phyloP scores from a whole-genome alignment of 2,329 filamentous ascomycete species.

The Claviceps citrina region DNA sequence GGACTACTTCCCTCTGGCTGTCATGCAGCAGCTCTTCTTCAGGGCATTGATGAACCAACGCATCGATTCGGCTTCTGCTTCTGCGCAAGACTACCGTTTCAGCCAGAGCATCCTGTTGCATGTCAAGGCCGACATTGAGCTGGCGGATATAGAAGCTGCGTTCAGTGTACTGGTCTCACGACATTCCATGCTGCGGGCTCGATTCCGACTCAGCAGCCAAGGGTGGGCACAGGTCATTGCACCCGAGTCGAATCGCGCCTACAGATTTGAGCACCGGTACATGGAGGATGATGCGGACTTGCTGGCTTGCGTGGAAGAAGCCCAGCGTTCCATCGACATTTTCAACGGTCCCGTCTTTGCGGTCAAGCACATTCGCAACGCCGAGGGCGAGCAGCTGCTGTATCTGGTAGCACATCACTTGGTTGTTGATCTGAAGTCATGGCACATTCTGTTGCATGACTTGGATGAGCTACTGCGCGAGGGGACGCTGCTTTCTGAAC shows the following conservation, averaged over 20 bases:
- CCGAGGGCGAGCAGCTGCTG: constrained; percentile 30
- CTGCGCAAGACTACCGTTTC: constrained; percentile 28
- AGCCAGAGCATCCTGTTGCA: constrained; percentile 35
- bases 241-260: constrained; percentile 25
- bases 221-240: constrained; percentile 33
- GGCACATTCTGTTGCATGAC: constrained; percentile 34
- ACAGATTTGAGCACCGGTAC: constrained; percentile 27
- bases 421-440: constrained; percentile 34
- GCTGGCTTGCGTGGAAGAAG: constrained; percentile 22
- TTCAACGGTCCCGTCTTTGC: constrained; percentile 35
- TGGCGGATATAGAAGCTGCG: constrained; percentile 31
- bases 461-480: constrained; percentile 32
- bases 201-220: constrained; percentile 23
- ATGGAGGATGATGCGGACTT: constrained; percentile 27
- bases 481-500: constrained; percentile 28
- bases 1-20: constrained; percentile 30
- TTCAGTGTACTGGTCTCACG: constrained; percentile 32
- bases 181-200: constrained; percentile 35
- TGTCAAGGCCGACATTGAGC: constrained; percentile 24
- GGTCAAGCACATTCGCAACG: constrained; percentile 30
- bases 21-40: constrained; percentile 40
- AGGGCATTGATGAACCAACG: constrained; percentile 28
- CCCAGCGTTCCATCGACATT: constrained; percentile 32
- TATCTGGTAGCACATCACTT: constrained; percentile 37
- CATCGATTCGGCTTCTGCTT: constrained; percentile 13